Percentiles rank a stretch among this genome's conserved stretches.
Evolutionary conservation across 1,284 basidiomycete genomes (phyloP).

Genomic region (Sanghuangporus weigelae): DNA sequence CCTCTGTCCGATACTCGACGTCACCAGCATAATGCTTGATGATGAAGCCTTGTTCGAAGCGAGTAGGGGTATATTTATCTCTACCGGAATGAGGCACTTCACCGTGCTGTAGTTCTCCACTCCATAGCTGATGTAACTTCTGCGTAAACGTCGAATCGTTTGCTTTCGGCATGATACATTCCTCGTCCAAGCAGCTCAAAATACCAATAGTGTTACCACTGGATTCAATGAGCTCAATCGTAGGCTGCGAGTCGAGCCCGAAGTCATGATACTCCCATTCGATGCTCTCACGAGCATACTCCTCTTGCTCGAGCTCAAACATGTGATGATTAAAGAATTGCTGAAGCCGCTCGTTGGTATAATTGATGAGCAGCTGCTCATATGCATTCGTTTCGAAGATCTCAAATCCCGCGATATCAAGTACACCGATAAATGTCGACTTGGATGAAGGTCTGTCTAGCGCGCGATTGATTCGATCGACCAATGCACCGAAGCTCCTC

Average conservation of each 20-base stretch:
- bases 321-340: slow-evolving; percentile 99
- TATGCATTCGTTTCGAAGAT: slow-evolving; percentile 91
- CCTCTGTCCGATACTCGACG: slow-evolving; percentile 94
- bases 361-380: slow-evolving; percentile 98
- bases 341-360: slow-evolving; percentile 96
- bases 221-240: slow-evolving; percentile 96
- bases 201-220: slow-evolving; percentile 78
- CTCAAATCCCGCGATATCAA: slow-evolving; percentile 99
- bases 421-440: slow-evolving; percentile 95
- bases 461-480: slow-evolving; percentile 93
- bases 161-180: slow-evolving; percentile 99
- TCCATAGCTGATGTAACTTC: slow-evolving; percentile 80
- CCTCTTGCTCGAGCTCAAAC: slow-evolving; percentile 99
- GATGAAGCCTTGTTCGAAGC: slow-evolving; percentile 94
- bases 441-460: slow-evolving; percentile 91
- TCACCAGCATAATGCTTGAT: slow-evolving; percentile 96
- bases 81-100: slow-evolving; percentile 69
- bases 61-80: slow-evolving; percentile 80
- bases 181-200: slow-evolving; percentile 92
- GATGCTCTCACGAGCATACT: slow-evolving; percentile 95
- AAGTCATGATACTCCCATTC: slow-evolving; percentile 99
- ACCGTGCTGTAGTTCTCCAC: slow-evolving; percentile 37
- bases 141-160: slow-evolving; percentile 94
- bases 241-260: slow-evolving; percentile 95
- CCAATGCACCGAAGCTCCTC: slow-evolving; percentile 91